Evolutionary conservation across 257 asterid species (phyloP).

Genomic region (Rehmannia glutinosa): DNA sequence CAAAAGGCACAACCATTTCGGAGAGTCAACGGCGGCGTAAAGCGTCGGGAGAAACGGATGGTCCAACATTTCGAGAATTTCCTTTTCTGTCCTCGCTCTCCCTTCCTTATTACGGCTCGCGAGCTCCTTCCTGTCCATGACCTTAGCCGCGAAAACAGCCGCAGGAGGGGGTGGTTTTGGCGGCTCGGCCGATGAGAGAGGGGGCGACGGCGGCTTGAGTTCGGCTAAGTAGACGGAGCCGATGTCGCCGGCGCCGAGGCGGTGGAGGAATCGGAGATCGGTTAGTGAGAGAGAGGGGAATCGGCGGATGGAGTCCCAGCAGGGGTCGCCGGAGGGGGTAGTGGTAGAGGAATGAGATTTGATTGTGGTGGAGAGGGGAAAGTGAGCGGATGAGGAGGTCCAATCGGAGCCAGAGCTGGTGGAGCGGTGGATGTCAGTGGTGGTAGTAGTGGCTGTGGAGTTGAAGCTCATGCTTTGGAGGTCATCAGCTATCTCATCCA

Average conservation of each 20-base stretch:
- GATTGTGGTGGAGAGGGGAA: constrained; percentile 23
- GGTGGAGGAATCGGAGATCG: constrained; percentile 87
- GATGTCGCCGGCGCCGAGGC: constrained; percentile 92
- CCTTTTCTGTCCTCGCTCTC: constrained; percentile 71
- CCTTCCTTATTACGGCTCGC: constrained; percentile 84
- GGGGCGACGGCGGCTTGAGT: constrained; percentile 31
- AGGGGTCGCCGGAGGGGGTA: constrained; percentile 71
- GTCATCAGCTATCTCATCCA: constrained; percentile 75
- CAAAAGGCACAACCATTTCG: constrained; percentile 78
- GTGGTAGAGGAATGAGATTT: constrained; percentile 44
- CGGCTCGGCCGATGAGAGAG: constrained; percentile 9
- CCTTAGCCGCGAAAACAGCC: constrained; percentile 77
- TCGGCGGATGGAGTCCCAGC: constrained; percentile 70
- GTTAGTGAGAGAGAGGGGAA: constrained; percentile 47
- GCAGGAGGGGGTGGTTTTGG: background rate
- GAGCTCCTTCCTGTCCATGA: constrained; percentile 79
- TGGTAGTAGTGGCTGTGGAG: constrained; percentile 69
- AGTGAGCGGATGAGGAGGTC: constrained; percentile 59
- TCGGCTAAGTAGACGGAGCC: constrained; percentile 84
- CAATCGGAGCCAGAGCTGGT: constrained; percentile 88
- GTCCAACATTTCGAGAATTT: constrained; percentile 74
- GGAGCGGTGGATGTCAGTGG: constrained; percentile 82
- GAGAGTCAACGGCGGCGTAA: constrained; percentile 73
- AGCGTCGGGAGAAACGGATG: constrained; percentile 88
- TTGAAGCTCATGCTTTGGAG: constrained; percentile 91